Evolutionary conservation across 2,329 filamentous ascomycete genomes (phyloP), one percentile per base, ranked within the genome.

Genomic region (Colletotrichum echinochloae): DNA sequence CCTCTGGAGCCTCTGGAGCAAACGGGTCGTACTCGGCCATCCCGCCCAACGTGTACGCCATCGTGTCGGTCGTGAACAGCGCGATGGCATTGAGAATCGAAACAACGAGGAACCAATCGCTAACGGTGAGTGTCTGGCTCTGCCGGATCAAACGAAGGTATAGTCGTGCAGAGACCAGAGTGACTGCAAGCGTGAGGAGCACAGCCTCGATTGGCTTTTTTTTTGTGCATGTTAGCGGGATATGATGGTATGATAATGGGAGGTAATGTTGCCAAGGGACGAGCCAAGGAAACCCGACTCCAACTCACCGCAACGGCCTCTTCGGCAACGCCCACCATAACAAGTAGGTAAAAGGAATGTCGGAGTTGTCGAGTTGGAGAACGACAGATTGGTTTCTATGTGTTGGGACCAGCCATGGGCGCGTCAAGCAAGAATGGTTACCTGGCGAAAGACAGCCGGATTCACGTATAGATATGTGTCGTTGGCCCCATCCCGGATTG

Each of bases 151-250:
- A 73, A 28, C 77, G 77, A 41, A 78, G 73, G 7, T 65, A 49
- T 20, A 78, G 18, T 12, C 77, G 76, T 2, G 73, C 73, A 33
- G 71, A 26, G 0, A 77, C 72, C 51, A 78, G 66, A 9, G 74
- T 12, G 3, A 74, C 49, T 44, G 76, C 73, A 28, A 78, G 30
- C 5, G 54, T 60, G 8, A 78, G 63, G 23, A 78, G 75, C 30
- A 73, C 64, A 65, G 74, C 74, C 73, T 78, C 77, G 52, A 78
- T 75, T 35, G 77, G 77, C 77, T 78, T 60, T 35, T 78, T 60
- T 35, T 46, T 28, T 8, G 12, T 23, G 16, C 30, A 11, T 26
- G 49, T 73, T 65, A 72, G 71, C 51, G 28, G 28, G 16, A 37
- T 37, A 51, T 48, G n/a, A 37, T 8, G 26, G 6, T 56, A 33